These are phyloP conservation scores for Pythium myriotylum DNA, from an alignment of 352 stramenopile species.

Conservation along the genomic window DNA sequence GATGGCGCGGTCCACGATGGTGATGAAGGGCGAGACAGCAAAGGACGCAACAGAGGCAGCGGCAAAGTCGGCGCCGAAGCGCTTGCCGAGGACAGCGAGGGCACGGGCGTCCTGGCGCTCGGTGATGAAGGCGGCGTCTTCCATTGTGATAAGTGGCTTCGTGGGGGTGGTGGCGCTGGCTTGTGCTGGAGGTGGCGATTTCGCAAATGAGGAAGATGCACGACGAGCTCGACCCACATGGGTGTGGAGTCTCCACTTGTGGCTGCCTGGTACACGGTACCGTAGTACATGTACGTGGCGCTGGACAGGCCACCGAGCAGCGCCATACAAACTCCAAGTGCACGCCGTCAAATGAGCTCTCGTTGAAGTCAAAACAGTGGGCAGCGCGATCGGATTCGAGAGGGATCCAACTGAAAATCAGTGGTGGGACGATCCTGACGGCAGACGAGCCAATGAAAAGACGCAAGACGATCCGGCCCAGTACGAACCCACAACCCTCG, in stretches of 20 bases:
- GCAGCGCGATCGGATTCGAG: slow-evolving; percentile 19
- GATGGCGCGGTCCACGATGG: slow-evolving; percentile 53
- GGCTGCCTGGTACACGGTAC: slow-evolving; percentile 18
- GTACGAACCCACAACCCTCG: slow-evolving; percentile 9
- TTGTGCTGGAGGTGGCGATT: slow-evolving; percentile 21
- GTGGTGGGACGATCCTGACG: slow-evolving; percentile 7
- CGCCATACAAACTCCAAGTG: slow-evolving; percentile 17
- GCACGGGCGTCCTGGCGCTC: slow-evolving; percentile 15
- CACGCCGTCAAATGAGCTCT: neutral
- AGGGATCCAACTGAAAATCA: slow-evolving; percentile 29
- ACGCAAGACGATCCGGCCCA: slow-evolving; percentile 12
- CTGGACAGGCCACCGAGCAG: neutral
- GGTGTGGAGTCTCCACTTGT: slow-evolving; percentile 6
- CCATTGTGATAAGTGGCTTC: slow-evolving; percentile 19
- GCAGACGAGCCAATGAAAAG: slow-evolving; percentile 8
- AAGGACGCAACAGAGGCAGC: slow-evolving; percentile 40
- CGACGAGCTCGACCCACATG: slow-evolving; percentile 1
- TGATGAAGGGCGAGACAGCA: slow-evolving; percentile 51
- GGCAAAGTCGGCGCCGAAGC: slow-evolving; percentile 31
- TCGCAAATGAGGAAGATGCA: slow-evolving; percentile 24
- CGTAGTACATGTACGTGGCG: neutral
- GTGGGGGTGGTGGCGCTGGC: slow-evolving; percentile 4
- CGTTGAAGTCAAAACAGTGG: slow-evolving; percentile 26
- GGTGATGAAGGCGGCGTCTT: slow-evolving; percentile 19
- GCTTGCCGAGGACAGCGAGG: slow-evolving; percentile 16